A percentile compares a stretch with the other conserved stretches of the same genome.
These are phyloP conservation scores for Kazachstania psychrophila DNA, from an alignment of 805 yeast species.

Conservation along the genomic window DNA sequence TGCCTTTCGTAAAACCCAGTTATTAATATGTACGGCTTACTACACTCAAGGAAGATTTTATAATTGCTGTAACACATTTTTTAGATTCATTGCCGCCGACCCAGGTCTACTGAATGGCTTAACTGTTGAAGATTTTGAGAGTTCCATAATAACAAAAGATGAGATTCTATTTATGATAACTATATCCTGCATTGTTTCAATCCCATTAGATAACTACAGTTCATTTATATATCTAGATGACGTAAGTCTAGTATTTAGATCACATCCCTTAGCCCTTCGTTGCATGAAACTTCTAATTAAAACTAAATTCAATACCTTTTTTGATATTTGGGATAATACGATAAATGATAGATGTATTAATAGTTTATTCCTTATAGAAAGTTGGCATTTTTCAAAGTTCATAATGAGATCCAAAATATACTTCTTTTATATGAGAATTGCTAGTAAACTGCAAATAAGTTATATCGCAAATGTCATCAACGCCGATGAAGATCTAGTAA, in stretches of 20 bases:
- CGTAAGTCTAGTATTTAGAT: constrained; percentile 8
- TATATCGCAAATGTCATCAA: constrained; percentile 21
- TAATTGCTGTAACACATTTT: constrained; percentile 16
- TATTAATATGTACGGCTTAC: constrained; percentile 12
- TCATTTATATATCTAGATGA: constrained; percentile 18
- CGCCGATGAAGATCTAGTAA: constrained; percentile 11
- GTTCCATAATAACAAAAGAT: constrained; percentile 9
- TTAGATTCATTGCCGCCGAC: constrained; percentile 12
- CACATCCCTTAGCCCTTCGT: constrained; percentile 9
- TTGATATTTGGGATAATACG: constrained; percentile 19
- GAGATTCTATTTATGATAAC: constrained; percentile 20
- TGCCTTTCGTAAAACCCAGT: constrained; percentile 10
- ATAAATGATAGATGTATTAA: constrained; percentile 9
- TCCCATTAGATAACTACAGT: constrained; percentile 24
- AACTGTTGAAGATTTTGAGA: not conserved
- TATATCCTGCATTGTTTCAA: constrained; percentile 17
- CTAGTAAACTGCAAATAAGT: constrained; percentile 15
- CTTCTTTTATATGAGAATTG: constrained; percentile 23
- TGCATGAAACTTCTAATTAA: constrained; percentile 15
- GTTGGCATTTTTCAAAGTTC: constrained; percentile 14
- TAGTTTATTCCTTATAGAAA: constrained; percentile 14
- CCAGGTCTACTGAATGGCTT: constrained; percentile 5
- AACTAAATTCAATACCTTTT: constrained; percentile 19
- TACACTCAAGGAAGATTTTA: constrained; percentile 19
- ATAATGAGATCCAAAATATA: constrained; percentile 23